A percentile compares a stretch with the other conserved stretches of the same genome.
These are phyloP conservation scores for Flaveria linearis DNA, from an alignment of 129 eudicot species.

Conservation along the genomic window DNA sequence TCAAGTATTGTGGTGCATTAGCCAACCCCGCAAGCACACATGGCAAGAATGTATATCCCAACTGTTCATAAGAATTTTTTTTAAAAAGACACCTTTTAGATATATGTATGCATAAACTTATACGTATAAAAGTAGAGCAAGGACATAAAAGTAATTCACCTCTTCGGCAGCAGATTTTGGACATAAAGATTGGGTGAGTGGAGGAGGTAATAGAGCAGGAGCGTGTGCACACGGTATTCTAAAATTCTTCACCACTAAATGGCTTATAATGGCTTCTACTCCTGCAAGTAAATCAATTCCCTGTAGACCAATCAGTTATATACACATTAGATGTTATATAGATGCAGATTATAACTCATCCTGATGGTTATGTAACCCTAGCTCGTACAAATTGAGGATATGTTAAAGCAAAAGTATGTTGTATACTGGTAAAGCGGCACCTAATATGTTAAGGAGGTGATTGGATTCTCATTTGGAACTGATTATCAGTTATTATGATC, in stretches of 20 bases:
- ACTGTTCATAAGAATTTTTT: conserved; percentile 41
- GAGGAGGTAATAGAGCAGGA: conserved; percentile 74
- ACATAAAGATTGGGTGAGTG: conserved; percentile 55
- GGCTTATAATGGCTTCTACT: conserved; percentile 95
- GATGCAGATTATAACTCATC: not conserved
- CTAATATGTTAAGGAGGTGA: not conserved
- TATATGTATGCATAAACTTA: not conserved
- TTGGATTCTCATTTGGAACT: not conserved
- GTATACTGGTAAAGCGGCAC: not conserved
- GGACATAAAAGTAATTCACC: conserved; percentile 38
- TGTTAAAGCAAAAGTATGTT: not conserved
- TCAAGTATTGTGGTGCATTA: conserved; percentile 81
- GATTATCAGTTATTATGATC: not conserved
- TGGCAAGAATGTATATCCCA: conserved; percentile 94
- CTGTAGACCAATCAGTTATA: conserved; percentile 36
- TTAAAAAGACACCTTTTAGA: conserved; percentile 5
- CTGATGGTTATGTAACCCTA: not conserved
- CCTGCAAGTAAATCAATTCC: conserved; percentile 96
- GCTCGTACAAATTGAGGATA: not conserved
- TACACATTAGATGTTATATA: not conserved
- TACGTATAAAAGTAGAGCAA: not conserved
- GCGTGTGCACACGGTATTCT: conserved; percentile 97
- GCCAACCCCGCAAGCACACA: conserved; percentile 96
- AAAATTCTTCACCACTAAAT: conserved; percentile 78
- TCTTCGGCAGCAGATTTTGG: conserved; percentile 99